Conservation (phyloP, 805 yeast species). For the Tetrapisispora namnaoensis region DNA sequence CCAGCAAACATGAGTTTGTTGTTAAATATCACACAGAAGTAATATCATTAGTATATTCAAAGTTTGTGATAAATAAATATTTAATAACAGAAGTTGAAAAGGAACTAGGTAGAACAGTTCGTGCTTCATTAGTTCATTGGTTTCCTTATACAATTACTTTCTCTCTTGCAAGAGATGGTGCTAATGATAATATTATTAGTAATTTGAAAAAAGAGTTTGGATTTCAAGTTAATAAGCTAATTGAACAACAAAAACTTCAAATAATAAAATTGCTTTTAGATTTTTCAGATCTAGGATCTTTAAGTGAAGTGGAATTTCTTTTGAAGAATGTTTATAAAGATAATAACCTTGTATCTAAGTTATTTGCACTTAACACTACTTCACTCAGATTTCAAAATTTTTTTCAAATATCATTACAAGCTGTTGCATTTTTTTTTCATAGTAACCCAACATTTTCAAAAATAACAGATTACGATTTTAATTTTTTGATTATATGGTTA, state of each 20-base stretch:
- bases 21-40: conserved; percentile 11
- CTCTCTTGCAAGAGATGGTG: conserved; percentile 10
- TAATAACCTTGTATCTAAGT: neutral
- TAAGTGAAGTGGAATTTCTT: conserved; percentile 4
- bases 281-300: conserved; percentile 14
- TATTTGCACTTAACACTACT: neutral
- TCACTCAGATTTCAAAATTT: conserved; percentile 11
- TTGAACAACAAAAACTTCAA: conserved; percentile 1
- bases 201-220: conserved; percentile 8
- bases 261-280: conserved; percentile 8
- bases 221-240: neutral
- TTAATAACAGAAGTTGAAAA: neutral
- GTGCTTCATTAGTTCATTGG: conserved; percentile 7
- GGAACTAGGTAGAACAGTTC: neutral
- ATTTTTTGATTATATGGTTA: conserved; percentile 12
- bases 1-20: conserved; percentile 8
- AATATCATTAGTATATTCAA: conserved; percentile 13
- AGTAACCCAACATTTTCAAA: neutral
- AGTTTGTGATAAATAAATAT: neutral
- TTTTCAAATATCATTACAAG: conserved; percentile 8
- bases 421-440: conserved; percentile 7
- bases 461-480: conserved; percentile 5
- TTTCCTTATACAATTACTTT: conserved; percentile 14
- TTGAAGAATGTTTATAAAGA: conserved; percentile 1
- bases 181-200: conserved; percentile 7